A percentile compares a stretch with the other conserved stretches of the same genome.
Conservation (phyloP, 495 filamentous ascomycete species). For the Aspergillus taichungensis region DNA sequence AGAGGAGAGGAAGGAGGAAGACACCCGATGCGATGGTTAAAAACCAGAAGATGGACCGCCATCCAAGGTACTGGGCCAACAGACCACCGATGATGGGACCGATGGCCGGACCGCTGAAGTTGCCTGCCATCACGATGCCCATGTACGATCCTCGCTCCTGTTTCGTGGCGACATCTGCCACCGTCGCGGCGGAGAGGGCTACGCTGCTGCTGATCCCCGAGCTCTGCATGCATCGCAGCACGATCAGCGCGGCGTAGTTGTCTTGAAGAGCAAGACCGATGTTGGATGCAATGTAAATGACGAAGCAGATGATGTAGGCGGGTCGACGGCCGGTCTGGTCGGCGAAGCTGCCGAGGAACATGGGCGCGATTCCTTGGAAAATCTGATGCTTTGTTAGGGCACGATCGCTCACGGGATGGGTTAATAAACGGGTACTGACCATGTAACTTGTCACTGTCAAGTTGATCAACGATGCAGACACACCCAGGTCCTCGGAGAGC, state of each 20-base stretch:
- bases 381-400: constrained; percentile 17
- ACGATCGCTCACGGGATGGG: not conserved
- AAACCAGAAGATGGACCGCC: constrained; percentile 70
- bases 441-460: constrained; percentile 33
- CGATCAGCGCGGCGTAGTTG: constrained; percentile 37
- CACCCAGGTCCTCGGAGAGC: constrained; percentile 20
- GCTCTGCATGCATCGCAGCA: constrained; percentile 43
- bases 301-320: constrained; percentile 37
- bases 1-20: constrained; percentile 20
- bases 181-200: constrained; percentile 32
- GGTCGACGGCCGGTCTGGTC: constrained; percentile 41
- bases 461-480: constrained; percentile 26
- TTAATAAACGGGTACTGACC: constrained; percentile 9
- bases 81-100: constrained; percentile 59
- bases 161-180: constrained; percentile 32
- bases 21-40: constrained; percentile 49
- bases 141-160: constrained; percentile 39
- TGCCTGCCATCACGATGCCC: constrained; percentile 25
- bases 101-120: constrained; percentile 38
- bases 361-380: constrained; percentile 43
- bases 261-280: constrained; percentile 41
- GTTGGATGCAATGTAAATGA: constrained; percentile 39
- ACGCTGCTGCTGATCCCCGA: constrained; percentile 39
- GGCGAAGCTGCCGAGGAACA: constrained; percentile 39
- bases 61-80: constrained; percentile 56